A percentile compares a stretch with the other conserved stretches of the same genome.
Evolutionary conservation across 805 yeast genomes (phyloP).

Genomic region (Blastobotrys parvus): DNA sequence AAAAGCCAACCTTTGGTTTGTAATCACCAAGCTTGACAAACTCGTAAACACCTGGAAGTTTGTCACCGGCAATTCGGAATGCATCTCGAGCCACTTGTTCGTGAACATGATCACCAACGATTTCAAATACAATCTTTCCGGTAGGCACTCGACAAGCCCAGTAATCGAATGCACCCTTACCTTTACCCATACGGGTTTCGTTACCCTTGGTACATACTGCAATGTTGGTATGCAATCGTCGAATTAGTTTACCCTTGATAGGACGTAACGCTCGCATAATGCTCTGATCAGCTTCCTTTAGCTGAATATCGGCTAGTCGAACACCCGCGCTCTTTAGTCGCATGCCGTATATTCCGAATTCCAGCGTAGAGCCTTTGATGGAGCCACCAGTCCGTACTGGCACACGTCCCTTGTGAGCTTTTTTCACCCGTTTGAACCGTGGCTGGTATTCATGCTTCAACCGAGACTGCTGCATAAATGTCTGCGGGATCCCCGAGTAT

Average conservation of each 20-base stretch:
- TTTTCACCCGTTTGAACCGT: slow-evolving; percentile 53
- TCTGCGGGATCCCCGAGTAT: slow-evolving; percentile 11
- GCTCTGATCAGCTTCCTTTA: slow-evolving; percentile 84
- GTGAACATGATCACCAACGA: slow-evolving; percentile 66
- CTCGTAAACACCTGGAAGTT: slow-evolving; percentile 88
- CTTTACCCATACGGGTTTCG: slow-evolving; percentile 99
- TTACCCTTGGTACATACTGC: slow-evolving; percentile 96
- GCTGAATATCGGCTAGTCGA: slow-evolving; percentile 77
- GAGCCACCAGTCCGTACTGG: slow-evolving; percentile 94
- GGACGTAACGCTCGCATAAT: slow-evolving; percentile 79
- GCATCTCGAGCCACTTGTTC: slow-evolving; percentile 88
- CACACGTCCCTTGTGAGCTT: slow-evolving; percentile 90
- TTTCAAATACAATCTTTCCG: slow-evolving; percentile 85
- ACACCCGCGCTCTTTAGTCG: slow-evolving; percentile 84
- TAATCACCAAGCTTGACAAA: slow-evolving; percentile 53
- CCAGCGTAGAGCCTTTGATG: slow-evolving; percentile 72
- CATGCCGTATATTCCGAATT: slow-evolving; percentile 77
- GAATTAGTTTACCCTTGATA: slow-evolving; percentile 52
- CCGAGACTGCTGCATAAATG: slow-evolving; percentile 11
- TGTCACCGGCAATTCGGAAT: slow-evolving; percentile 77
- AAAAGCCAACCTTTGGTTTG: slow-evolving; percentile 64
- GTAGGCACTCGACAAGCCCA: slow-evolving; percentile 97
- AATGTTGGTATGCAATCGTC: slow-evolving; percentile 73
- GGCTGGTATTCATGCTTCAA: slow-evolving; percentile 39
- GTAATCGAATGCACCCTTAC: slow-evolving; percentile 95